phyloP scores from a whole-genome alignment of 805 yeast species.

The Wickerhamiella cacticola region DNA sequence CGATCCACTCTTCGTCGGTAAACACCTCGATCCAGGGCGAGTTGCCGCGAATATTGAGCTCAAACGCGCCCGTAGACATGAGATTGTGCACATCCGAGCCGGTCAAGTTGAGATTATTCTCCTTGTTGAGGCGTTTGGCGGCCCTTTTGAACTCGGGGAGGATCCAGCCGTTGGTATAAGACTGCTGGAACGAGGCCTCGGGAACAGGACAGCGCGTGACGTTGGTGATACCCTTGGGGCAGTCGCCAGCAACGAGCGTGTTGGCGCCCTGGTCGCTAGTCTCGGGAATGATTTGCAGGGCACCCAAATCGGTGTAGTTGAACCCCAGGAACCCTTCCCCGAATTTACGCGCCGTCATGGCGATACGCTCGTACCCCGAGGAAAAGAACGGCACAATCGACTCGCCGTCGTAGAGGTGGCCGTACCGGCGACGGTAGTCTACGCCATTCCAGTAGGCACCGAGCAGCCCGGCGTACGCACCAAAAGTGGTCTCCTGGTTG shows the following conservation, averaged over 20 bases:
- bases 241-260: constrained; percentile 16
- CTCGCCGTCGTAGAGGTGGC: constrained; percentile 33
- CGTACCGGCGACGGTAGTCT: constrained; percentile 38
- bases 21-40: constrained; percentile 33
- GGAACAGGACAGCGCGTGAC: constrained; percentile 16
- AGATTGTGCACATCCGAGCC: constrained; percentile 32
- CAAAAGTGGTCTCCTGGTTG: constrained; percentile 42
- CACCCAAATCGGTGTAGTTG: constrained; percentile 22
- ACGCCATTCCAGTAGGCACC: constrained; percentile 42
- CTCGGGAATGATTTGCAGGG: constrained; percentile 21
- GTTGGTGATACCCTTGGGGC: constrained; percentile 12
- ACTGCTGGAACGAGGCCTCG: not conserved
- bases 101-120: constrained; percentile 28
- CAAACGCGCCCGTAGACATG: constrained; percentile 40
- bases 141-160: constrained; percentile 17
- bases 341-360: constrained; percentile 24
- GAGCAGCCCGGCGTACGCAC: constrained; percentile 42
- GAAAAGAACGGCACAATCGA: constrained; percentile 40
- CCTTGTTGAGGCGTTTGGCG: constrained; percentile 21
- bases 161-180: constrained; percentile 8
- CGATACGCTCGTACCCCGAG: constrained; percentile 41
- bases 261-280: constrained; percentile 22
- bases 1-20: constrained; percentile 25
- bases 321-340: constrained; percentile 25
- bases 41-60: constrained; percentile 37